These are phyloP conservation scores for Geotrichum restrictum DNA, from an alignment of 1,139 yeast genomes.

Conservation along the genomic window DNA sequence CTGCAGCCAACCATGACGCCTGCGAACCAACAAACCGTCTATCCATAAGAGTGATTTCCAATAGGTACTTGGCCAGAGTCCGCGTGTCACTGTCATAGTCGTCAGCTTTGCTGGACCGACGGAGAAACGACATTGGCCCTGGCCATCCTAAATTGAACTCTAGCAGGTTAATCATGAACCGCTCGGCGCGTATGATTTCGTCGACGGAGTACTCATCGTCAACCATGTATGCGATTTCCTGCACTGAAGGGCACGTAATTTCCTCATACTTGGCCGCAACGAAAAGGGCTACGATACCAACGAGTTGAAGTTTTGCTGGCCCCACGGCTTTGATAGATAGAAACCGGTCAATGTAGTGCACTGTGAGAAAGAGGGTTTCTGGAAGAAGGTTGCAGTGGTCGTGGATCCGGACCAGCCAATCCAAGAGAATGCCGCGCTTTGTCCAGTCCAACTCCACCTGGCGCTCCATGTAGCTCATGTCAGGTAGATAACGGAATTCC, in stretches of 20 bases:
- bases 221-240: conserved; percentile 90
- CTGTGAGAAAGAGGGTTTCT: conserved; percentile 81
- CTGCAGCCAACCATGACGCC: conserved; percentile 95
- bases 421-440: conserved; percentile 84
- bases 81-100: conserved; percentile 92
- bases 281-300: conserved; percentile 91
- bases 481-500: conserved; percentile 74
- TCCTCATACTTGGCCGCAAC: conserved; percentile 96
- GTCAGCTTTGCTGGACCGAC: conserved; percentile 96
- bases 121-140: conserved; percentile 93
- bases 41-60: conserved; percentile 91
- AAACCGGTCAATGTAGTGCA: conserved; percentile 87
- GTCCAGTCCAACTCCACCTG: conserved; percentile 77
- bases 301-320: conserved; percentile 79
- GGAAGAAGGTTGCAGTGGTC: conserved; percentile 81
- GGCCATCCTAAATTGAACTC: conserved; percentile 98
- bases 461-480: conserved; percentile 64
- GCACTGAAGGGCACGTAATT: conserved; percentile 88
- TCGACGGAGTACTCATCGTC: conserved; percentile 80
- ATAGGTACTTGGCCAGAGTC: conserved; percentile 85
- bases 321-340: conserved; percentile 70
- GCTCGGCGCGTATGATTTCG: conserved; percentile 83
- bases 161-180: conserved; percentile 85
- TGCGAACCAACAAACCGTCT: conserved; percentile 80
- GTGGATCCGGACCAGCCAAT: conserved; percentile 96